Conservation (phyloP, 169 alveolate species). For the Plasmodium fragile region DNA sequence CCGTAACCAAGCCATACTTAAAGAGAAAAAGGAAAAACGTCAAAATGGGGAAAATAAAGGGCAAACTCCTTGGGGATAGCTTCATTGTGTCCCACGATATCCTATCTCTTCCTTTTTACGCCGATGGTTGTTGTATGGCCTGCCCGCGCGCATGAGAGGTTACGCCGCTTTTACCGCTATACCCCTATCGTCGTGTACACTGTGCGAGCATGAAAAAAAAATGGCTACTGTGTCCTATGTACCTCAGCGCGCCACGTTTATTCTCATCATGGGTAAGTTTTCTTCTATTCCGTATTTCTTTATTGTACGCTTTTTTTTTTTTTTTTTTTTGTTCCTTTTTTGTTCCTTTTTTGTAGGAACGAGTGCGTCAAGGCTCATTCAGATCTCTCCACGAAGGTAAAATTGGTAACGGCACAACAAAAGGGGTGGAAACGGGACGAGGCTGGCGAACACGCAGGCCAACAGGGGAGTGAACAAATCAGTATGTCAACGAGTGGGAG, state of each 20-base stretch:
- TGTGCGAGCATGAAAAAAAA: not conserved
- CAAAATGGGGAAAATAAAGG: not conserved
- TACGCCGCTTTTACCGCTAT: not conserved
- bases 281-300: not conserved
- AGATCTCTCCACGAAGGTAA: not conserved
- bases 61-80: not conserved
- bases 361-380: not conserved
- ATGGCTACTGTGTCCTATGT: not conserved
- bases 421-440: not conserved
- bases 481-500: not conserved
- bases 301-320: not conserved
- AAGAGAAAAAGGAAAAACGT: constrained; percentile 9
- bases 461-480: not conserved
- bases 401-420: not conserved
- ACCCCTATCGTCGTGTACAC: not conserved
- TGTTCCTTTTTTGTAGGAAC: not conserved
- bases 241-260: not conserved
- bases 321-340: not conserved
- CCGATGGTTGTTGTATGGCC: not conserved
- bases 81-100: constrained; percentile 8
- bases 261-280: not conserved
- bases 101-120: not conserved
- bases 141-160: not conserved
- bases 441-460: not conserved
- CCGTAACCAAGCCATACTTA: constrained; percentile 37